Percentiles rank a stretch among this genome's conserved stretches.
phyloP scores from a whole-genome alignment of 2,329 filamentous ascomycete species.

The Alternaria burnsii region DNA sequence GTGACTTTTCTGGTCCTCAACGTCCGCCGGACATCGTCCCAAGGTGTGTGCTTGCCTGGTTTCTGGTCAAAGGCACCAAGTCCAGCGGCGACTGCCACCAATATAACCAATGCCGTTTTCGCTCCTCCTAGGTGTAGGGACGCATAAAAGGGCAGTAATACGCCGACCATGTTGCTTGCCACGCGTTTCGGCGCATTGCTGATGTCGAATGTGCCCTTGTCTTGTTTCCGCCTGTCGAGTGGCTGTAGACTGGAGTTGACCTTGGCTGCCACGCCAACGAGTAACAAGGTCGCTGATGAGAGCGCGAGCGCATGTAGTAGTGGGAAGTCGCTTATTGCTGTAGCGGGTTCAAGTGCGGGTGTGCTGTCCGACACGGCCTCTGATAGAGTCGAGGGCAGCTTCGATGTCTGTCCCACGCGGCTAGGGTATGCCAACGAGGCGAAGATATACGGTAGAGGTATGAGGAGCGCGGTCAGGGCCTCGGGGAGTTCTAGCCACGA shows the following conservation, averaged over 20 bases:
- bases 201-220: constrained; percentile 20
- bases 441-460: constrained; percentile 60
- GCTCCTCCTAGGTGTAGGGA: constrained; percentile 63
- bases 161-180: constrained; percentile 49
- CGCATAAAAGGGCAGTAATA: constrained; percentile 65
- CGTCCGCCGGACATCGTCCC: constrained; percentile 45
- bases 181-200: constrained; percentile 31
- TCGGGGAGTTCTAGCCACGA: constrained; percentile 54
- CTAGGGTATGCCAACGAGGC: constrained; percentile 57
- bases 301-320: constrained; percentile 57
- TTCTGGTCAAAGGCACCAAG: constrained; percentile 48
- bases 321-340: constrained; percentile 30
- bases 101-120: constrained; percentile 61
- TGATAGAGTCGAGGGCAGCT: constrained; percentile 31
- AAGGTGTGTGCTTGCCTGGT: constrained; percentile 43
- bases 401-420: constrained; percentile 21
- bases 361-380: constrained; percentile 33
- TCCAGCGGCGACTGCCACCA: constrained; percentile 58
- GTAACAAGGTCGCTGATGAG: constrained; percentile 56
- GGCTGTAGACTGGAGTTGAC: constrained; percentile 39
- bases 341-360: constrained; percentile 17
- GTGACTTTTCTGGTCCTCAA: constrained; percentile 50
- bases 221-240: constrained; percentile 48
- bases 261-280: constrained; percentile 54
- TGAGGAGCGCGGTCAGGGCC: constrained; percentile 59